Evolutionary conservation across 208 protist genomes (phyloP).

Genomic region (Acanthamoeba castellanii): DNA sequence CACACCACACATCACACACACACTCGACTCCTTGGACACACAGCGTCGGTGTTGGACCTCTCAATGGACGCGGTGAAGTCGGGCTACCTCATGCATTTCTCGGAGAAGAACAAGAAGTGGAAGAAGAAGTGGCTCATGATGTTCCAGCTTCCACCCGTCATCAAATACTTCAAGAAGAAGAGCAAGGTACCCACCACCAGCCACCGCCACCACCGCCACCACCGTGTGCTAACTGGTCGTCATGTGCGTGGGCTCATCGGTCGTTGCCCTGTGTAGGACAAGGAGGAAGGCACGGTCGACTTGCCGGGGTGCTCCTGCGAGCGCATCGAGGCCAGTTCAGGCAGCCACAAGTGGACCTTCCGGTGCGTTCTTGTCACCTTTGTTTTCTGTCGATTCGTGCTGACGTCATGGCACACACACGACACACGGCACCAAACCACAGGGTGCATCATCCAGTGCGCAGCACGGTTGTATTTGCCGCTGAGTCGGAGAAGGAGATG

Average conservation of each 20-base stretch:
- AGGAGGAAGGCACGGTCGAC: conserved; percentile 32
- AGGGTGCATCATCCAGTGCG: conserved; percentile 20
- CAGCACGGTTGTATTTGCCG: conserved; percentile 7
- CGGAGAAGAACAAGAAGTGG: conserved; percentile 51
- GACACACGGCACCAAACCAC: background rate
- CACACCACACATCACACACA: no score
- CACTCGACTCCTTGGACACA: background rate
- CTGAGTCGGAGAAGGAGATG: conserved; percentile 37
- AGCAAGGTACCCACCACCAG: background rate
- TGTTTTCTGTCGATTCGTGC: background rate
- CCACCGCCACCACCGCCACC: no score
- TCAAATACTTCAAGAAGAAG: conserved; percentile 54
- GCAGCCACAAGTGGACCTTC: conserved; percentile 47
- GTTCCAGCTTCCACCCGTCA: conserved; percentile 35
- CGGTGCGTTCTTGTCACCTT: background rate
- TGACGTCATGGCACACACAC: background rate
- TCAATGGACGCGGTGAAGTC: background rate
- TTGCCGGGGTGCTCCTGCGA: conserved; percentile 41
- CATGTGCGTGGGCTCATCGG: background rate
- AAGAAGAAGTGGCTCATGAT: conserved; percentile 35
- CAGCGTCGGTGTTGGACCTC: background rate
- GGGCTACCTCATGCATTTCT: conserved; percentile 32
- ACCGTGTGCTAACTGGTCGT: background rate
- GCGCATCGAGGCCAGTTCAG: conserved; percentile 17
- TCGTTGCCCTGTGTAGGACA: background rate